Conservation (phyloP, 2,329 filamentous ascomycete species). For the Pseudogymnoascus sp. region DNA sequence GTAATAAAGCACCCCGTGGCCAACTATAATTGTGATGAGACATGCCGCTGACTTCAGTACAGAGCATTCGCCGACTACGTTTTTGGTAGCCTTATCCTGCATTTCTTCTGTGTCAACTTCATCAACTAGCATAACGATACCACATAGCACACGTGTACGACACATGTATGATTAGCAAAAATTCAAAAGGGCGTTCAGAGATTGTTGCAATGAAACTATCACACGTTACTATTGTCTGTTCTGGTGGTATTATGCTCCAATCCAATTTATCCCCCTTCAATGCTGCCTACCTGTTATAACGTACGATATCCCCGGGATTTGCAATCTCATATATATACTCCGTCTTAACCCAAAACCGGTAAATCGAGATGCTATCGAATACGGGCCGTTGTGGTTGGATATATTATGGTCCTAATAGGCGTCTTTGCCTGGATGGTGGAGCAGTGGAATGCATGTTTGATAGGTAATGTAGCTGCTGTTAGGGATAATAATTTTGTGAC, state of each 20-base stretch:
- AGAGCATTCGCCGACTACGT: constrained; percentile 96
- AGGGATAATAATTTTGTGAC: not conserved
- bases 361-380: not conserved
- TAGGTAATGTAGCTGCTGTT: not conserved
- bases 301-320: not conserved
- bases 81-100: constrained; percentile 87
- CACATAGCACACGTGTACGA: constrained; percentile 14
- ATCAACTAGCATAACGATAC: constrained; percentile 64
- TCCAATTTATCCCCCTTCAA: not conserved
- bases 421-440: not conserved
- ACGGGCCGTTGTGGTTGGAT: not conserved
- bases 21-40: not conserved
- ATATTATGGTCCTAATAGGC: not conserved
- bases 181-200: constrained; percentile 16
- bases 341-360: not conserved
- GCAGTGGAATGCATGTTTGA: not conserved
- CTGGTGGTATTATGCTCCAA: not conserved
- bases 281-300: not conserved
- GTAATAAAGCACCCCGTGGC: constrained; percentile 38
- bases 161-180: constrained; percentile 12
- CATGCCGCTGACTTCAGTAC: constrained; percentile 20
- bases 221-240: not conserved
- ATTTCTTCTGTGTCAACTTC: constrained; percentile 99
- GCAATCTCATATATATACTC: not conserved
- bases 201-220: not conserved